Percentiles rank a stretch among this genome's conserved stretches.
These are phyloP conservation scores for Aspergillus felis DNA, from an alignment of 2,329 filamentous ascomycete genomes.

Conservation along the genomic window DNA sequence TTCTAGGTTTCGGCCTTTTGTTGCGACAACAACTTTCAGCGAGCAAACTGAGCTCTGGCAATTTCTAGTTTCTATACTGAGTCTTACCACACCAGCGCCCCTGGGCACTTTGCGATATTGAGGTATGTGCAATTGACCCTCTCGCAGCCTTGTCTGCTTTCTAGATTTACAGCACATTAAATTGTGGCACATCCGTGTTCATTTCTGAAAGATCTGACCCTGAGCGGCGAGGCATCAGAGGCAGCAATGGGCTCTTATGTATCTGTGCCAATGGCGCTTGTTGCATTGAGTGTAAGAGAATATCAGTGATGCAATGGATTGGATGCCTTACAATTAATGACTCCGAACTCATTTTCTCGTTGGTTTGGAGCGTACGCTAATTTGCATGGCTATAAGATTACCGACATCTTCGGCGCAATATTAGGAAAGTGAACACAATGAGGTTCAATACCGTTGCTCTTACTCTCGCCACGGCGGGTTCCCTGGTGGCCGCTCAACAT, in stretches of 20 bases:
- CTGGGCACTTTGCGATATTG: constrained; percentile 21
- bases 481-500: constrained; percentile 41
- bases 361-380: neutral
- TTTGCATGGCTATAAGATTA: neutral
- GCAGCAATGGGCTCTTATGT: neutral
- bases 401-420: neutral
- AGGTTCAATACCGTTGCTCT: constrained; percentile 39
- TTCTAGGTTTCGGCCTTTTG: constrained; percentile 6
- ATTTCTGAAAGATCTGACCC: neutral
- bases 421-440: constrained; percentile 27
- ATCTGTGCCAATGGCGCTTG: neutral
- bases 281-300: neutral
- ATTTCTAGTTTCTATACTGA: constrained; percentile 23
- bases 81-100: constrained; percentile 20
- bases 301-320: neutral
- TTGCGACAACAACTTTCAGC: neutral
- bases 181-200: neutral
- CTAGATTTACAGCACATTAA: neutral
- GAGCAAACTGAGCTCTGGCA: neutral
- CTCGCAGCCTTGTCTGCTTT: neutral
- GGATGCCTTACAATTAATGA: neutral
- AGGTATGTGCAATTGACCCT: constrained; percentile 23
- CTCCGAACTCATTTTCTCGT: neutral
- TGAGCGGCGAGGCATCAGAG: neutral
- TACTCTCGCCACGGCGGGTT: constrained; percentile 41